phyloP scores from a whole-genome alignment of 2,329 filamentous ascomycete species.

The Chalaropsis thielavioides region DNA sequence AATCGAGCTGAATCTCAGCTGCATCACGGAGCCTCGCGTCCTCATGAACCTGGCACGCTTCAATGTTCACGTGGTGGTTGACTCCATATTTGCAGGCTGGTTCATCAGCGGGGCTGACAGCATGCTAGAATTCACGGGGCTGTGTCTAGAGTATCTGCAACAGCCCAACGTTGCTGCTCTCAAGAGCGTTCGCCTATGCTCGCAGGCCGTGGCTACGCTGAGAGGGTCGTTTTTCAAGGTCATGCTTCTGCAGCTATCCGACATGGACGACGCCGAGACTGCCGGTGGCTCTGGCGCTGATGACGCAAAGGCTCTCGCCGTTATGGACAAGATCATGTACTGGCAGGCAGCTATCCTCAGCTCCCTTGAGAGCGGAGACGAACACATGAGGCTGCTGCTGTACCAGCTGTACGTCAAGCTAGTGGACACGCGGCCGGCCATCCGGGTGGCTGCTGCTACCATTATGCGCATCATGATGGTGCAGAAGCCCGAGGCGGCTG shows the following conservation, averaged over 20 bases:
- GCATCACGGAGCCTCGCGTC: constrained; percentile 65
- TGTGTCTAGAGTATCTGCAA: constrained; percentile 76
- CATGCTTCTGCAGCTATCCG: constrained; percentile 66
- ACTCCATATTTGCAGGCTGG: constrained; percentile 92
- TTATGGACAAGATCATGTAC: constrained; percentile 77
- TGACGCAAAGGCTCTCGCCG: constrained; percentile 44
- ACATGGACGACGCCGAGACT: constrained; percentile 47
- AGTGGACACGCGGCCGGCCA: constrained; percentile 50
- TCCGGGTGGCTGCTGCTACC: constrained; percentile 64
- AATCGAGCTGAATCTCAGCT: constrained; percentile 55
- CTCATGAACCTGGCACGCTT: constrained; percentile 79
- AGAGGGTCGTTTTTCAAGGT: constrained; percentile 65
- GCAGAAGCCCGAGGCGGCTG: constrained; percentile 76
- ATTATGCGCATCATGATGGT: constrained; percentile 87
- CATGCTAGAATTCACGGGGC: constrained; percentile 73
- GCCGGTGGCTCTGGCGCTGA: constrained; percentile 5
- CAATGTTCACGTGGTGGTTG: constrained; percentile 56
- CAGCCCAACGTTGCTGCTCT: constrained; percentile 63
- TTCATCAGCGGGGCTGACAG: constrained; percentile 78
- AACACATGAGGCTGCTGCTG: constrained; percentile 72
- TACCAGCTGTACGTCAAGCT: constrained; percentile 87
- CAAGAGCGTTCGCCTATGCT: constrained; percentile 86
- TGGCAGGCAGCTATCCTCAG: constrained; percentile 89
- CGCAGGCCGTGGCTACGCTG: constrained; percentile 63
- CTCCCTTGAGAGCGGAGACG: constrained; percentile 61